phyloP scores from a whole-genome alignment of 768 basidiomycete species.

The Obba rivulosa region DNA sequence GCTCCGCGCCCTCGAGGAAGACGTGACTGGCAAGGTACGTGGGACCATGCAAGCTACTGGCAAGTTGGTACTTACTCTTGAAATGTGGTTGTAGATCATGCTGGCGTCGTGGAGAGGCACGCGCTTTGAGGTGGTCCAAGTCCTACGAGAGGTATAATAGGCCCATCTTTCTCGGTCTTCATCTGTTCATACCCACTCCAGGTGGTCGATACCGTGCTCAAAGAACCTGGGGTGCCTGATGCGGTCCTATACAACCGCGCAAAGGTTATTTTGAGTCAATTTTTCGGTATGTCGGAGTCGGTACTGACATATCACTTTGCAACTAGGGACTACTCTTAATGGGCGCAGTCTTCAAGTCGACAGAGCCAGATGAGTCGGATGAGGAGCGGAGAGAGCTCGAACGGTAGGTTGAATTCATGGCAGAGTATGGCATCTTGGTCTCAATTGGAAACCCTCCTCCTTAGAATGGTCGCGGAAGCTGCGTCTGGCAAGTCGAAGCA shows the following conservation, averaged over 20 bases:
- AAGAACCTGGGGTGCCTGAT: slow-evolving; percentile 72
- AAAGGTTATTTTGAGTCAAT: slow-evolving; percentile 45
- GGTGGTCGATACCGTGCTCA: slow-evolving; percentile 82
- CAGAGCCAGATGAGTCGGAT: slow-evolving; percentile 85
- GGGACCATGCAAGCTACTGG: neutral
- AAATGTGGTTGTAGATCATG: slow-evolving; percentile 54
- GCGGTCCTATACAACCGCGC: slow-evolving; percentile 73
- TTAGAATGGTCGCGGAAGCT: slow-evolving; percentile 83
- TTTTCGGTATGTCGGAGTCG: neutral
- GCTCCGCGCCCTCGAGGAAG: slow-evolving; percentile 80
- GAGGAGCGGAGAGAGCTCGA: slow-evolving; percentile 94
- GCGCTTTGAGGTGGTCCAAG: slow-evolving; percentile 88
- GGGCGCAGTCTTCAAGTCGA: slow-evolving; percentile 85
- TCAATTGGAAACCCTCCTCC: slow-evolving; percentile 1
- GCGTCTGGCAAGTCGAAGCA: slow-evolving; percentile 69
- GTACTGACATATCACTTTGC: neutral
- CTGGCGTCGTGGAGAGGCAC: slow-evolving; percentile 98
- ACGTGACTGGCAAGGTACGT: slow-evolving; percentile 83
- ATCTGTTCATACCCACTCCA: slow-evolving; percentile 23
- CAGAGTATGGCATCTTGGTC: neutral
- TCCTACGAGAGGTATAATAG: slow-evolving; percentile 60
- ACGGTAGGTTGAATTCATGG: slow-evolving; percentile 44
- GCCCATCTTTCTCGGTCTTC: slow-evolving; percentile 4
- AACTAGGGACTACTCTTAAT: slow-evolving; percentile 76
- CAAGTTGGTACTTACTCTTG: neutral